These are phyloP conservation scores for Hapsidospora chrysogenum DNA, from an alignment of 495 filamentous ascomycete species.

Conservation along the genomic window DNA sequence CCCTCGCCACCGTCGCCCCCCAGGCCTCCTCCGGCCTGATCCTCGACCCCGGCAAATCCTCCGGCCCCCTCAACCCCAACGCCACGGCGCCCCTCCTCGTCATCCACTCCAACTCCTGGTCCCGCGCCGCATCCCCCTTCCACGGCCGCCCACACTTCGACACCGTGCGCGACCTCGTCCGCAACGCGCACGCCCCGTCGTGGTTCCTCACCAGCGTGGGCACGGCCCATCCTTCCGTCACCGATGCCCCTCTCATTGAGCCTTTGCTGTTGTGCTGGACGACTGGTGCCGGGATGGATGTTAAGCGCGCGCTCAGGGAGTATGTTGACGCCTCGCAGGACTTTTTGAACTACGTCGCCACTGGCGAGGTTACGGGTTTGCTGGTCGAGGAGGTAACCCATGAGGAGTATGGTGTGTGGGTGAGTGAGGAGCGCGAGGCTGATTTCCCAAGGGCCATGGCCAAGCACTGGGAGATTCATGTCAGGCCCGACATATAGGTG, in stretches of 20 bases:
- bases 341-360: constrained; percentile 21
- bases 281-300: constrained; percentile 26
- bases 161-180: constrained; percentile 26
- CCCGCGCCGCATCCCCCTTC: constrained; percentile 22
- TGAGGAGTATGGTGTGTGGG: not conserved
- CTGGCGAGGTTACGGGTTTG: constrained; percentile 14
- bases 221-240: constrained; percentile 33
- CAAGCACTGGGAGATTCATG: constrained; percentile 2
- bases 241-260: constrained; percentile 35
- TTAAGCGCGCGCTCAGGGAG: constrained; percentile 21
- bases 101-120: constrained; percentile 35
- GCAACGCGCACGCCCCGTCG: constrained; percentile 12
- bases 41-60: constrained; percentile 34
- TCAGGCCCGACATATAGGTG: not conserved
- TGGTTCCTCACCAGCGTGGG: constrained; percentile 37
- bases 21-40: constrained; percentile 25
- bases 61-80: constrained; percentile 32
- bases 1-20: constrained; percentile 23
- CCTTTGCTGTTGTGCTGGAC: constrained; percentile 29
- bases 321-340: constrained; percentile 28
- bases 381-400: constrained; percentile 14
- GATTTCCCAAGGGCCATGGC: not conserved
- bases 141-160: constrained; percentile 35
- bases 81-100: constrained; percentile 31
- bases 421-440: not conserved